Conservation (phyloP, 2,329 filamentous ascomycete genomes). For the Nemania sp. region DNA sequence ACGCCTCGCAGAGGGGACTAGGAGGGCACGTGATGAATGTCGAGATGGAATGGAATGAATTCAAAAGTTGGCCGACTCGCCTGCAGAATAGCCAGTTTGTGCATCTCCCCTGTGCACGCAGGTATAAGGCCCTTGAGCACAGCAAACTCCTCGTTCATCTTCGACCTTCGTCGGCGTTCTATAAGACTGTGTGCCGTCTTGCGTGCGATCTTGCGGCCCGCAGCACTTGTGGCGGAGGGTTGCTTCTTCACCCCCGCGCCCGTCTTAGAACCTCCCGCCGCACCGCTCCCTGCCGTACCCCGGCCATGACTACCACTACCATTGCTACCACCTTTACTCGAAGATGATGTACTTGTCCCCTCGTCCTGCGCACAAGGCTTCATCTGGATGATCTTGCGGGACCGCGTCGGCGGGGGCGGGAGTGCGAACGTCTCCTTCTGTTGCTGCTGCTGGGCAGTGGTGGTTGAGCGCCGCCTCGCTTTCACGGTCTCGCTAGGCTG, state of each 20-base stretch:
- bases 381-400: slow-evolving; percentile 98
- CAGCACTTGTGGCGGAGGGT: slow-evolving; percentile 79
- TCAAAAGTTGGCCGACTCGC: slow-evolving; percentile 58
- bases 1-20: not conserved
- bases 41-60: not conserved
- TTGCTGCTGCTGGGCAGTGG: slow-evolving; percentile 55
- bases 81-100: slow-evolving; percentile 95
- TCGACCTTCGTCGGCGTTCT: slow-evolving; percentile 87
- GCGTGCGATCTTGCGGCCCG: slow-evolving; percentile 92
- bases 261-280: slow-evolving; percentile 27
- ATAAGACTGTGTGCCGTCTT: slow-evolving; percentile 98
- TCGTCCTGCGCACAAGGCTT: slow-evolving; percentile 71
- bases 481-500: slow-evolving; percentile 63
- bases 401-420: slow-evolving; percentile 90
- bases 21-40: not conserved
- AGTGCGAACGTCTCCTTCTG: slow-evolving; percentile 78
- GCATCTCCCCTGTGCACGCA: slow-evolving; percentile 96
- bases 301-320: slow-evolving; percentile 26
- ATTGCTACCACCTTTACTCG: slow-evolving; percentile 30
- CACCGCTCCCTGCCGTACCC: slow-evolving; percentile 32
- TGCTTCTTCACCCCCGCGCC: slow-evolving; percentile 72
- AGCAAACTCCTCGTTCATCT: slow-evolving; percentile 99
- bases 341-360: slow-evolving; percentile 41
- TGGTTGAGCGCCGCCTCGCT: slow-evolving; percentile 62
- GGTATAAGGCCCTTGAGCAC: slow-evolving; percentile 96